These are phyloP conservation scores for Brassica balearica DNA, from an alignment of 441 rosid species.

Conservation along the genomic window DNA sequence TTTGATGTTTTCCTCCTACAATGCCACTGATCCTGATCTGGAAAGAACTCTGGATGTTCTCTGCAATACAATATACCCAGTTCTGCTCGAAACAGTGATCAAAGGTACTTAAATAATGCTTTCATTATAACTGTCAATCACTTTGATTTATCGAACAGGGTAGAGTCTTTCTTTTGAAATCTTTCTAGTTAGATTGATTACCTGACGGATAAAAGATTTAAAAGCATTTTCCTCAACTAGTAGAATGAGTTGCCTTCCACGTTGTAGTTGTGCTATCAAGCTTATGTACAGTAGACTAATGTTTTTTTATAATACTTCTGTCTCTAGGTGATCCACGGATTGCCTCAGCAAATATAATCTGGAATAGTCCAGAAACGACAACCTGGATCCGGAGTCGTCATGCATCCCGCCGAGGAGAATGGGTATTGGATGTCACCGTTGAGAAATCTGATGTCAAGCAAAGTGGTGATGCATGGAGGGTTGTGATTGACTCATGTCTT, in stretches of 20 bases:
- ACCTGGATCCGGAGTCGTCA: conserved; percentile 75
- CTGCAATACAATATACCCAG: conserved; percentile 73
- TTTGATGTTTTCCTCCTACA: conserved; percentile 69
- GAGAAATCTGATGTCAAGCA: conserved; percentile 77
- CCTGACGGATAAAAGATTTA: background rate
- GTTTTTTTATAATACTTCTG: conserved; percentile 9
- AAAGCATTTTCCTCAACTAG: conserved; percentile 6
- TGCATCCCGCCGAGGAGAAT: conserved; percentile 64
- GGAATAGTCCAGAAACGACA: conserved; percentile 75
- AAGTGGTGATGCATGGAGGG: conserved; percentile 98
- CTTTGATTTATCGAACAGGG: background rate
- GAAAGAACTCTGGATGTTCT: conserved; percentile 60
- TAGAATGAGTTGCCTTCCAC: conserved; percentile 15
- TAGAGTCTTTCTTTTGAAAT: conserved; percentile 18
- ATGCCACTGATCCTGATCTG: conserved; percentile 48
- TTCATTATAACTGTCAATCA: background rate
- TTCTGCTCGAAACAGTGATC: conserved; percentile 75
- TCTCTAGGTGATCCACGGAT: conserved; percentile 84
- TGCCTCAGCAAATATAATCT: conserved; percentile 68
- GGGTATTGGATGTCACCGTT: conserved; percentile 76
- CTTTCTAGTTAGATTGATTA: conserved; percentile 4
- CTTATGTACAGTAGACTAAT: background rate
- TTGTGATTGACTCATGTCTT: conserved; percentile 82
- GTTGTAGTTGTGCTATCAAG: conserved; percentile 20
- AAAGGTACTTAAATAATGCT: conserved; percentile 63